Evolutionary conservation across 73 alveolate species (phyloP).

Genomic region (Paramecium octaurelia): DNA sequence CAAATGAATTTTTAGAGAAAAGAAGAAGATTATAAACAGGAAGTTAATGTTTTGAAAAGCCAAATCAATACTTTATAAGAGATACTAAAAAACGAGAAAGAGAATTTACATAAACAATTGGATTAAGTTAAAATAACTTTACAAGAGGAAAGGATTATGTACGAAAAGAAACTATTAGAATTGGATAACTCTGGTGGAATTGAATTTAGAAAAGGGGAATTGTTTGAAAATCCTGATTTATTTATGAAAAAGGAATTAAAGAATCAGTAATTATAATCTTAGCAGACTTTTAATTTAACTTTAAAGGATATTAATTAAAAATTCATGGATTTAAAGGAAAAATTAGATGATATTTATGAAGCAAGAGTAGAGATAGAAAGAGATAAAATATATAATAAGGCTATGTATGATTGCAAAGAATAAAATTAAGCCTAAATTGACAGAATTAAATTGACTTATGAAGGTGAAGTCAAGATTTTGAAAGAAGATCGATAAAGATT

Average conservation of each 20-base stretch:
- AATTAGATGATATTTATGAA: conserved; percentile 64
- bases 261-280: background rate
- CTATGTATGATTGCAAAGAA: conserved; percentile 52
- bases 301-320: background rate
- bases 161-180: conserved; percentile 21
- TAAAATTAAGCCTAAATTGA: conserved; percentile 25
- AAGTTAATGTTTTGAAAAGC: conserved; percentile 58
- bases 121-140: conserved; percentile 53
- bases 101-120: conserved; percentile 58
- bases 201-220: conserved; percentile 2
- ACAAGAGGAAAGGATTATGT: conserved; percentile 10
- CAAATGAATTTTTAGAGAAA: conserved; percentile 51
- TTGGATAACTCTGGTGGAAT: background rate
- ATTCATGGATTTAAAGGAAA: conserved; percentile 51
- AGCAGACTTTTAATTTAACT: background rate
- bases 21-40: conserved; percentile 65
- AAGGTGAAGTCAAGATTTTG: background rate
- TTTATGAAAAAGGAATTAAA: conserved; percentile 28
- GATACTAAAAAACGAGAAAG: conserved; percentile 61
- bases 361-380: conserved; percentile 69
- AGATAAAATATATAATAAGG: conserved; percentile 55
- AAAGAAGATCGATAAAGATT: conserved; percentile 36
- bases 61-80: conserved; percentile 58
- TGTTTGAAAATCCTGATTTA: conserved; percentile 36
- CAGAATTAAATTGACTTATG: conserved; percentile 28